phyloP scores from a whole-genome alignment of 768 basidiomycete species.

The Hypholoma fasciculare region DNA sequence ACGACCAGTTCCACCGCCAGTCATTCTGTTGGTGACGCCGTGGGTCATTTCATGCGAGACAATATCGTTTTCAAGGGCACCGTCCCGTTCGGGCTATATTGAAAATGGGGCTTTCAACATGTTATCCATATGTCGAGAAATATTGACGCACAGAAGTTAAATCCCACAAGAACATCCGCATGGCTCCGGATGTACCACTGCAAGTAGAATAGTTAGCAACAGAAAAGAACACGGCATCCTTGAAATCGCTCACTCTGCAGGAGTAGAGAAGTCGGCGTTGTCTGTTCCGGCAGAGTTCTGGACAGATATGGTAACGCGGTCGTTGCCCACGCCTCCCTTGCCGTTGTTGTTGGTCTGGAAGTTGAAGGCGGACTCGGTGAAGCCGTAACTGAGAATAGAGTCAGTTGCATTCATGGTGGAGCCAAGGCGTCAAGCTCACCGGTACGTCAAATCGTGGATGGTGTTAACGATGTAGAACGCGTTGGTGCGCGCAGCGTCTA shows the following conservation, averaged over 20 bases:
- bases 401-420: background rate
- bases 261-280: conserved; percentile 46
- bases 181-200: conserved; percentile 20
- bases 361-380: conserved; percentile 48
- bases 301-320: conserved; percentile 56
- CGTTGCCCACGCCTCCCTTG: conserved; percentile 51
- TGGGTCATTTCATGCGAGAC: conserved; percentile 48
- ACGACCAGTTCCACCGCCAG: conserved; percentile 54
- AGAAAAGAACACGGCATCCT: background rate
- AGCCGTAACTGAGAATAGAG: conserved; percentile 31
- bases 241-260: conserved; percentile 35
- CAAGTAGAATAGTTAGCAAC: background rate
- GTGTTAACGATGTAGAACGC: conserved; percentile 60
- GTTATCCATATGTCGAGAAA: background rate
- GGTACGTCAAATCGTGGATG: conserved; percentile 46
- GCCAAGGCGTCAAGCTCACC: background rate
- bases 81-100: conserved; percentile 52
- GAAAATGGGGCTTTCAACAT: background rate
- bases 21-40: conserved; percentile 46
- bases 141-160: conserved; percentile 19
- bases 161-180: conserved; percentile 32
- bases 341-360: conserved; percentile 64
- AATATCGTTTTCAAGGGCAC: conserved; percentile 62
- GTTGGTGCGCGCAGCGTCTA: conserved; percentile 51
- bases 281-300: conserved; percentile 49